These are phyloP conservation scores for Nitzschia putrida DNA, from an alignment of 108 stramenopile genomes.

Conservation along the genomic window DNA sequence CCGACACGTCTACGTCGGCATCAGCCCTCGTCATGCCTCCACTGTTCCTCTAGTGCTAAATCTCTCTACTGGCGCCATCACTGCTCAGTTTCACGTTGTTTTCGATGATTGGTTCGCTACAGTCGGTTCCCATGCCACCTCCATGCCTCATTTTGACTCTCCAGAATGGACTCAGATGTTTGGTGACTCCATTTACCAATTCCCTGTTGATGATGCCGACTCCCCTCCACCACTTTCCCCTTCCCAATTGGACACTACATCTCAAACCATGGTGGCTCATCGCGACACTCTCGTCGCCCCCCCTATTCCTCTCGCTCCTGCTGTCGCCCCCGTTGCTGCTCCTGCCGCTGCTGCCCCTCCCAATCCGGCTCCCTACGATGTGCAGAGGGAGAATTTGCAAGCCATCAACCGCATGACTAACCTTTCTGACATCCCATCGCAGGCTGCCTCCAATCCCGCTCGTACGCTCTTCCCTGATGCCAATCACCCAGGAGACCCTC, in stretches of 20 bases:
- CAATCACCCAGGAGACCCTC: too few relatives aligned
- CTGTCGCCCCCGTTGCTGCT: background rate
- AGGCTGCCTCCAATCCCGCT: too few relatives aligned
- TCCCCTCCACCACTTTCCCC: background rate
- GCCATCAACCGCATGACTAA: background rate
- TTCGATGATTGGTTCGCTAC: constrained; percentile 51
- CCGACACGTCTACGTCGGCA: constrained; percentile 37
- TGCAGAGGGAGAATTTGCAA: background rate
- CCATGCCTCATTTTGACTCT: background rate
- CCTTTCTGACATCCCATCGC: too few relatives aligned
- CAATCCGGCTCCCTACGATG: background rate
- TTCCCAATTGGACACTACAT: too few relatives aligned
- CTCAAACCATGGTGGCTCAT: background rate
- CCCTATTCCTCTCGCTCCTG: background rate
- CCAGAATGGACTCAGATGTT: constrained; percentile 11
- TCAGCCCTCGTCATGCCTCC: constrained; percentile 31
- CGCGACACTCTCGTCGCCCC: background rate
- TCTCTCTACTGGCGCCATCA: constrained; percentile 31
- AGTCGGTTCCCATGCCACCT: background rate
- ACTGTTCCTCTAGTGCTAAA: constrained; percentile 38
- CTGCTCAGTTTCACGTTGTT: constrained; percentile 49
- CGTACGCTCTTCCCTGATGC: too few relatives aligned
- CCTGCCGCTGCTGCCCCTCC: background rate
- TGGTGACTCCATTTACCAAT: constrained; percentile 16
- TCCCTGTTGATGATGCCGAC: constrained; percentile 29